A percentile compares a stretch with the other conserved stretches of the same genome.
Evolutionary conservation across 257 asterid species (phyloP).

Genomic region (Perilla frutescens): DNA sequence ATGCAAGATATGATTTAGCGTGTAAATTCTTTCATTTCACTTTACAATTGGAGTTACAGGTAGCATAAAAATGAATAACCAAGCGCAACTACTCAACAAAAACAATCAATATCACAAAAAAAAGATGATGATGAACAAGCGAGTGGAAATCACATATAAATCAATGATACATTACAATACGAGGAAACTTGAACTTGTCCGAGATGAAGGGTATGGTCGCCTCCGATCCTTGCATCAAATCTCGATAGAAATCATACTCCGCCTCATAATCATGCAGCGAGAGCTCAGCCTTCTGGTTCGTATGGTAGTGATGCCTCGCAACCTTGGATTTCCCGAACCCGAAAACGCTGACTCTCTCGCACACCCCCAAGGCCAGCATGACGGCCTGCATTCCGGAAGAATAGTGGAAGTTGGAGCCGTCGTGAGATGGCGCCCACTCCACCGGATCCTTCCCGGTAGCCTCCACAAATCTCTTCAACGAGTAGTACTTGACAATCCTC

Average conservation of each 20-base stretch:
- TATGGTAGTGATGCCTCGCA: conserved; percentile 92
- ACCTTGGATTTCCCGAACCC: conserved; percentile 79
- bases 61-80: conserved; percentile 7
- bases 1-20: background rate
- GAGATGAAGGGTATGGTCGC: conserved; percentile 74
- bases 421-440: conserved; percentile 78
- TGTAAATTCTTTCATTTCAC: conserved; percentile 22
- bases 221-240: conserved; percentile 60
- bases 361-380: conserved; percentile 83
- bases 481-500: conserved; percentile 83
- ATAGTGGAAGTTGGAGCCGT: conserved; percentile 78
- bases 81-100: conserved; percentile 8
- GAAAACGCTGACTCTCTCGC: conserved; percentile 78
- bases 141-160: background rate
- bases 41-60: conserved; percentile 41
- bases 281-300: conserved; percentile 85
- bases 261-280: conserved; percentile 89
- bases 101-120: conserved; percentile 18
- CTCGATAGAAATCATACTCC: conserved; percentile 80
- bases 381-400: conserved; percentile 98
- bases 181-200: conserved; percentile 72
- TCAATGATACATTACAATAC: conserved; percentile 67
- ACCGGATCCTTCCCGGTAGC: conserved; percentile 52
- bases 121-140: background rate
- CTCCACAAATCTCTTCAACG: conserved; percentile 64